These are phyloP conservation scores for Grosmannia clavigera DNA, from an alignment of 2,329 filamentous ascomycete genomes.

Conservation along the genomic window DNA sequence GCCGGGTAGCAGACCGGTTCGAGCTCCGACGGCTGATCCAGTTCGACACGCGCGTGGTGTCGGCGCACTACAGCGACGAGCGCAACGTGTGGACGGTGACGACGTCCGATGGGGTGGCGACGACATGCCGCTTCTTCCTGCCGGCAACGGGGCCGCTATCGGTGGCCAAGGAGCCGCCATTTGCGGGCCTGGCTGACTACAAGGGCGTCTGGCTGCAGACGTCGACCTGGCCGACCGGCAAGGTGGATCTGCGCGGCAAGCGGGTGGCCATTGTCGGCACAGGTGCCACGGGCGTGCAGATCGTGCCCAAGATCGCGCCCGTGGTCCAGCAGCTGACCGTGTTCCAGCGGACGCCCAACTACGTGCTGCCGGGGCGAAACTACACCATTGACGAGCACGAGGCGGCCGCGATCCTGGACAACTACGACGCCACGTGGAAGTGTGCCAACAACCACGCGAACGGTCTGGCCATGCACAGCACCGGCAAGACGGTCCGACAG, in stretches of 20 bases:
- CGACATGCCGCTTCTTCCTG: conserved; percentile 42
- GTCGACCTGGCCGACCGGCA: conserved; percentile 38
- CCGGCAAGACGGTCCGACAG: not conserved
- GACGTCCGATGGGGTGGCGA: conserved; percentile 11
- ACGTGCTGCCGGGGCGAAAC: conserved; percentile 37
- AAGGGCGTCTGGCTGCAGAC: conserved; percentile 40
- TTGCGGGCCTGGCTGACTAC: conserved; percentile 57
- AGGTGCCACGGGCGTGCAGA: conserved; percentile 67
- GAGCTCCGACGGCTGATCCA: conserved; percentile 39
- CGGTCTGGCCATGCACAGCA: conserved; percentile 4
- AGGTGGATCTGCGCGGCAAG: conserved; percentile 54
- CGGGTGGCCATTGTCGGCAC: conserved; percentile 61
- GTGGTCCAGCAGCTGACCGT: conserved; percentile 58
- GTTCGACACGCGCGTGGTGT: conserved; percentile 34
- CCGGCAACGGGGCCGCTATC: conserved; percentile 55
- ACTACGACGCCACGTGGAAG: conserved; percentile 3
- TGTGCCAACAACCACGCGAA: not conserved
- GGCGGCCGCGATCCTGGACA: not conserved
- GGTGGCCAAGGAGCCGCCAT: conserved; percentile 44
- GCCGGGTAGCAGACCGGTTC: conserved; percentile 1
- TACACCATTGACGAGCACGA: conserved; percentile 1
- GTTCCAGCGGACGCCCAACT: conserved; percentile 66
- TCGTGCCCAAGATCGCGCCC: conserved; percentile 57
- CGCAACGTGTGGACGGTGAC: conserved; percentile 35
- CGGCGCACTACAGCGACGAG: conserved; percentile 39